Percentiles rank a stretch among this genome's conserved stretches.
These are phyloP conservation scores for Fusarium luffae DNA, from an alignment of 2,329 filamentous ascomycete genomes.

Conservation along the genomic window DNA sequence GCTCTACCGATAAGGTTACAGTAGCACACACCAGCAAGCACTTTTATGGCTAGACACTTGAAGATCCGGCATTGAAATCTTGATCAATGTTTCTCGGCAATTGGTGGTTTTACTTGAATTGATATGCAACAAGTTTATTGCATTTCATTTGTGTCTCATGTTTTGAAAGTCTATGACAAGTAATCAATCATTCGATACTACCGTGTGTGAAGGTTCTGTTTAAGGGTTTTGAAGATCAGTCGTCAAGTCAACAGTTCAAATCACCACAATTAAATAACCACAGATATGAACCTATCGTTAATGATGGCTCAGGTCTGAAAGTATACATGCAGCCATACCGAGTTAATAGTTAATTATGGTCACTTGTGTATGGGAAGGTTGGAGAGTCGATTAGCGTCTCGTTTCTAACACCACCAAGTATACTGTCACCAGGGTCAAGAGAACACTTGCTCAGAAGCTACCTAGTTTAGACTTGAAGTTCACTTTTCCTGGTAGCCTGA, in stretches of 20 bases:
- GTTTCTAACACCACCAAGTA: not conserved
- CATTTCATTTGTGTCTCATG: not conserved
- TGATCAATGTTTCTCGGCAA: conserved; percentile 1
- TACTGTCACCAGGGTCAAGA: not conserved
- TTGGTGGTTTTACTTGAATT: not conserved
- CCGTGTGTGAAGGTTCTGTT: not conserved
- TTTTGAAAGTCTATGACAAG: not conserved
- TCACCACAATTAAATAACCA: too few relatives aligned
- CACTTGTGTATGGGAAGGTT: not conserved
- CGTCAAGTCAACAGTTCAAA: not conserved
- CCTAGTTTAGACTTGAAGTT: not conserved
- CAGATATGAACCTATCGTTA: too few relatives aligned
- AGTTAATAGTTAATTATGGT: too few relatives aligned
- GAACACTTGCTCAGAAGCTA: not conserved
- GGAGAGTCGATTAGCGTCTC: not conserved
- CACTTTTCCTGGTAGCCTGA: not conserved
- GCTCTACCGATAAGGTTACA: conserved; percentile 33
- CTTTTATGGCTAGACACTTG: conserved; percentile 15
- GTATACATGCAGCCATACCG: too few relatives aligned
- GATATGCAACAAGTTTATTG: not conserved
- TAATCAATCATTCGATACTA: not conserved
- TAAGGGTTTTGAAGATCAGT: too few relatives aligned
- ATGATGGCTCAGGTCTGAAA: too few relatives aligned
- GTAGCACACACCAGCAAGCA: conserved; percentile 21
- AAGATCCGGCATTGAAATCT: conserved; percentile 14